Percentiles rank a stretch among this genome's conserved stretches.
Conservation (phyloP, 2,329 filamentous ascomycete species). For the Salinomyces thailandicus region DNA sequence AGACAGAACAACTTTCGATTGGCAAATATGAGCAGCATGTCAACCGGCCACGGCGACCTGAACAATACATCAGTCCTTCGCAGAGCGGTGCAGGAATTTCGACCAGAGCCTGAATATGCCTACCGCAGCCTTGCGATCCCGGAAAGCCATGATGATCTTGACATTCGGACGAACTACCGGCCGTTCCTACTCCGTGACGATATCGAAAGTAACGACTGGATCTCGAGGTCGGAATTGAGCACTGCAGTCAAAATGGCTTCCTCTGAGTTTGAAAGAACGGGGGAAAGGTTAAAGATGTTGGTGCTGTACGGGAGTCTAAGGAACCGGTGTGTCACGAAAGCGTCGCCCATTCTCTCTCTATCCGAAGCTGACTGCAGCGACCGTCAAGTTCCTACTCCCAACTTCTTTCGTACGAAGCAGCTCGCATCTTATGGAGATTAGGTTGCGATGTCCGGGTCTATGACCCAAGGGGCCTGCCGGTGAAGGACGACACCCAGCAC, state of each 20-base stretch:
- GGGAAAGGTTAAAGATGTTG: slow-evolving; percentile 43
- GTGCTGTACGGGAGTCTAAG: slow-evolving; percentile 53
- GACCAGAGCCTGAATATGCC: slow-evolving; percentile 3
- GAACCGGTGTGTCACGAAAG: slow-evolving; percentile 11
- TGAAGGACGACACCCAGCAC: slow-evolving; percentile 53
- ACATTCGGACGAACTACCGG: slow-evolving; percentile 41
- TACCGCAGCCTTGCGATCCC: slow-evolving; percentile 33
- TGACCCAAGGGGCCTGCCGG: slow-evolving; percentile 47
- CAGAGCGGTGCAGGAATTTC: slow-evolving; percentile 1
- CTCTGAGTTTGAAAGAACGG: slow-evolving; percentile 31
- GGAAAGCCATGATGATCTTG: slow-evolving; percentile 36
- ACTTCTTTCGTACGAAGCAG: slow-evolving; percentile 50
- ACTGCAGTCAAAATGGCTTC: slow-evolving; percentile 44
- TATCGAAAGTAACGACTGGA: slow-evolving; percentile 42
- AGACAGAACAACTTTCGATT: too few relatives aligned
- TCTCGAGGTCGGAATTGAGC: slow-evolving; percentile 45
- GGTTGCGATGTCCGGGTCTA: slow-evolving; percentile 57
- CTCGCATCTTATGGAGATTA: slow-evolving; percentile 51
- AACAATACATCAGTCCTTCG: slow-evolving; percentile 8
- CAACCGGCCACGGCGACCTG: slow-evolving; percentile 4
- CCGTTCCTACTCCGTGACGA: slow-evolving; percentile 44
- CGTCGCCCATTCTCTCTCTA: neutral
- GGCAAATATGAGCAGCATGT: neutral
- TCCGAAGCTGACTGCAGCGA: neutral
- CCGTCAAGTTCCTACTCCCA: slow-evolving; percentile 47